phyloP scores from a whole-genome alignment of 2,329 filamentous ascomycete species.

The Exophiala sideris region DNA sequence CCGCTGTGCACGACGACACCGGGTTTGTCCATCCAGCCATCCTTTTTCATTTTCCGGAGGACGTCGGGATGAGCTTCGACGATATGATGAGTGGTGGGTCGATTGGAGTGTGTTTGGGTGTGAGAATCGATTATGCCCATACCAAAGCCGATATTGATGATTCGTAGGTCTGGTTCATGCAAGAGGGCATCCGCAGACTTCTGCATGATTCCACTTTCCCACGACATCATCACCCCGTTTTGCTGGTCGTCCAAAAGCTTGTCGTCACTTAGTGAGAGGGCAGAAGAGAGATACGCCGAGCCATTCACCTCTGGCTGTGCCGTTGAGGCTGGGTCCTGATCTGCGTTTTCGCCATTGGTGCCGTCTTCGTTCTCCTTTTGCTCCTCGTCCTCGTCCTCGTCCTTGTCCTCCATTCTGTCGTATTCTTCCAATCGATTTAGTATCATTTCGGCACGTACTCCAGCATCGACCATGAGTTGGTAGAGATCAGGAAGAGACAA shows the following conservation, averaged over 20 bases:
- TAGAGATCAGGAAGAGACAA: conserved; percentile 71
- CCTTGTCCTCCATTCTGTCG: conserved; percentile 56
- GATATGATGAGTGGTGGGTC: conserved; percentile 72
- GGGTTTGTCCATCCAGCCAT: conserved; percentile 64
- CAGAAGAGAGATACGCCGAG: conserved; percentile 60
- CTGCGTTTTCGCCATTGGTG: conserved; percentile 15
- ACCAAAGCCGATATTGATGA: conserved; percentile 84
- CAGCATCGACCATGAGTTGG: conserved; percentile 79
- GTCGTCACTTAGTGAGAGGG: conserved; percentile 61
- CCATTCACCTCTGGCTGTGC: conserved; percentile 18
- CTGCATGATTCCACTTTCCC: conserved; percentile 85
- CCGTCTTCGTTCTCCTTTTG: conserved; percentile 24
- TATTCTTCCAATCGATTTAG: conserved; percentile 80
- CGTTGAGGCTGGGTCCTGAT: conserved; percentile 31
- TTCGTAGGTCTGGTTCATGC: conserved; percentile 59
- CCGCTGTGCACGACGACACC: conserved; percentile 63
- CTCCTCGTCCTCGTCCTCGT: conserved; percentile 34
- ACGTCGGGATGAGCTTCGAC: conserved; percentile 81
- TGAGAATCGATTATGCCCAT: conserved; percentile 85
- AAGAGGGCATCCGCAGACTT: conserved; percentile 68
- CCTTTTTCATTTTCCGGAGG: conserved; percentile 62
- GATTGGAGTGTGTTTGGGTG: conserved; percentile 59
- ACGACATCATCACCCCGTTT: conserved; percentile 92
- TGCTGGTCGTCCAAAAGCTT: conserved; percentile 69
- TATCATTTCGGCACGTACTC: conserved; percentile 83